Base-by-base conservation (phyloP, 176 grass and related monocot genomes). In the Thinopyrum elongatum region DNA sequence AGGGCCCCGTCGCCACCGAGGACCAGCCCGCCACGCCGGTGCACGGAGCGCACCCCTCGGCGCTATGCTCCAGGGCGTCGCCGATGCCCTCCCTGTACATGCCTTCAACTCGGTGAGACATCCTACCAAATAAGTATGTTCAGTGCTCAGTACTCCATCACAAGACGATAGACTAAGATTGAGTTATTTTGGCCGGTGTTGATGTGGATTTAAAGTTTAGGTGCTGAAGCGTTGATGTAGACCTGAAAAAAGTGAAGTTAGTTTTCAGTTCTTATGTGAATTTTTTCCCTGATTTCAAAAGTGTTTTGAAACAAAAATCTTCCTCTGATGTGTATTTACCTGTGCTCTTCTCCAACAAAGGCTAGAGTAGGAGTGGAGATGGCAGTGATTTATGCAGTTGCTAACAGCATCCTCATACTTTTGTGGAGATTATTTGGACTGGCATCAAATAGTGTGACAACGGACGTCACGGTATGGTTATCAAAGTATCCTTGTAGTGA, bases 401-500 rank as follows among this genome's bases (percentile, higher is more conserved):
- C 96, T 65, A 98, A 95, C 81, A 94, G 90, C 86, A 86, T 98
- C 72, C 65, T 82, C 79, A 95, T 95, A 59, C 93, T 93, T 58
- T 63, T 98, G 4, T 94, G 96, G 93, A 94, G 91, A 88, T 91
- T 98, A 77, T 98, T 98, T 65, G 96, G 96, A 7, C 93, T 90
- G 65, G 86, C 85, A 70, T 98, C 96, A 28, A 67, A 90, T 89
- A 82, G 78, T 66, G 42, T 98, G 13, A 98, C 91, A 0, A 98
- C 96, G 5, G 96, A 98, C 88, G 94, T 95, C 51, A 98, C 96
- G 80, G 96, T 98, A 90, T 15, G 42, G 4, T 44, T 22, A 33
- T 60, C 29, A 30, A 94, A 94, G 34, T 36, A 36, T 36, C 35
- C 35, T 36, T 36, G 35, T 7, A 36, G 35, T 36, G 35, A 36